These are phyloP conservation scores for Solanum dulcamara DNA, from an alignment of 257 asterid genomes.

Conservation along the genomic window DNA sequence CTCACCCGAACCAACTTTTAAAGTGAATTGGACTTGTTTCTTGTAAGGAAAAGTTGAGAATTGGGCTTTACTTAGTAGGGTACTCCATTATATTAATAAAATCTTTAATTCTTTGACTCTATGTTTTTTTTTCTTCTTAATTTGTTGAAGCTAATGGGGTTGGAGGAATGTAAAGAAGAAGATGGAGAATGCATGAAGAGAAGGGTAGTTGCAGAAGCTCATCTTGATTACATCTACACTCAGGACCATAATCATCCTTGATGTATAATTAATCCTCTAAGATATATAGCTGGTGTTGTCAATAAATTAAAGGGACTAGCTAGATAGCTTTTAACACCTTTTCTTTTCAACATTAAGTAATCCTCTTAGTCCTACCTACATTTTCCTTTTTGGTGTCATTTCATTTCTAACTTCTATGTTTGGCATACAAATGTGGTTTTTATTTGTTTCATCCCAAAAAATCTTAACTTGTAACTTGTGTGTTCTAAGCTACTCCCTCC, in stretches of 20 bases:
- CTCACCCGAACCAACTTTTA: not conserved
- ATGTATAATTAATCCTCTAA: not conserved
- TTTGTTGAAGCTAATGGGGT: constrained; percentile 19
- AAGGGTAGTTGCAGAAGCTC: constrained; percentile 54
- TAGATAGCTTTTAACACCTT: not conserved
- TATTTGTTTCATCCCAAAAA: not conserved
- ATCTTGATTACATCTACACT: constrained; percentile 75
- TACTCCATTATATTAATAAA: not conserved
- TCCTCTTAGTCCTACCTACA: not conserved
- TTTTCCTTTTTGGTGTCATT: not conserved
- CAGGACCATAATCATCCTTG: constrained; percentile 41
- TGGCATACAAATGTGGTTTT: not conserved
- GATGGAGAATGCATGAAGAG: constrained; percentile 48
- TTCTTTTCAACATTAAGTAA: not conserved
- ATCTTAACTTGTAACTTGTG: not conserved
- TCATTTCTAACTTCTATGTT: not conserved
- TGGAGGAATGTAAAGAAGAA: constrained; percentile 18
- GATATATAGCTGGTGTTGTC: not conserved
- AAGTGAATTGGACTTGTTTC: not conserved
- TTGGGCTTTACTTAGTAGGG: not conserved
- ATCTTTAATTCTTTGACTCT: not conserved
- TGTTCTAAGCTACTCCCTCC: not conserved
- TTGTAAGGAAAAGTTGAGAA: too few relatives aligned
- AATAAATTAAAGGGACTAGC: not conserved
- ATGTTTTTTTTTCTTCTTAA: not conserved